Evolutionary conservation across 192 early-diverging fungal species (phyloP).

Genomic region (Backusella parvicylindrica): DNA sequence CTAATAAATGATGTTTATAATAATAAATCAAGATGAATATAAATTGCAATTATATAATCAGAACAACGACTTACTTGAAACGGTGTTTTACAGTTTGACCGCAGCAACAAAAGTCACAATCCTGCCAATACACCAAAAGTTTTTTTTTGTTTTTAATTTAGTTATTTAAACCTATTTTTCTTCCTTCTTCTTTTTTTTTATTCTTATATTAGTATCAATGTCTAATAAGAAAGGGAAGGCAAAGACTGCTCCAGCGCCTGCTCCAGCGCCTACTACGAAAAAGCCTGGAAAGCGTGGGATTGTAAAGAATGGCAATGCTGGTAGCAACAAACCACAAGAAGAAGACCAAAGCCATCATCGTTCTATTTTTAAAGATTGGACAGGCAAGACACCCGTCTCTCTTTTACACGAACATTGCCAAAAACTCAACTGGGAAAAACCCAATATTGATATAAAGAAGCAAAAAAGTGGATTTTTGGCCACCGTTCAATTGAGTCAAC

Average conservation of each 20-base stretch:
- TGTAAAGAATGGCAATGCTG: slow-evolving; percentile 22
- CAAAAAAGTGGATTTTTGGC: slow-evolving; percentile 38
- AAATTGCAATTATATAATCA: too few relatives aligned
- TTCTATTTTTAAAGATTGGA: slow-evolving; percentile 73
- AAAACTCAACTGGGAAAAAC: slow-evolving; percentile 69
- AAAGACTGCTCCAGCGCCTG: not conserved
- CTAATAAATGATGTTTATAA: too few relatives aligned
- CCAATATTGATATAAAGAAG: slow-evolving; percentile 53
- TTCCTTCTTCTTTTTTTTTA: not conserved
- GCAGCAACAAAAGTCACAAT: not conserved
- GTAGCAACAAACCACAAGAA: not conserved
- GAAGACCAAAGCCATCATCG: slow-evolving; percentile 14
- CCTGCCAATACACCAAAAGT: not conserved
- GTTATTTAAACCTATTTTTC: not conserved
- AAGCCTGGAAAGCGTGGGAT: slow-evolving; percentile 5
- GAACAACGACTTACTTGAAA: too few relatives aligned
- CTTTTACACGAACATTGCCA: slow-evolving; percentile 80
- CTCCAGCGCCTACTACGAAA: not conserved
- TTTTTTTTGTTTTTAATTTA: slow-evolving; percentile 1
- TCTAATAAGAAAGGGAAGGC: slow-evolving; percentile 24
- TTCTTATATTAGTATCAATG: slow-evolving; percentile 6
- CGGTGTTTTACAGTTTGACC: not conserved
- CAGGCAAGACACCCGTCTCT: slow-evolving; percentile 79
- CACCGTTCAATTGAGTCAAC: slow-evolving; percentile 49
- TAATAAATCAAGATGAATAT: too few relatives aligned